Evolutionary conservation across 768 basidiomycete genomes (phyloP), one percentile per base, ranked within the genome.

Genomic region (Boletellus ananas): DNA sequence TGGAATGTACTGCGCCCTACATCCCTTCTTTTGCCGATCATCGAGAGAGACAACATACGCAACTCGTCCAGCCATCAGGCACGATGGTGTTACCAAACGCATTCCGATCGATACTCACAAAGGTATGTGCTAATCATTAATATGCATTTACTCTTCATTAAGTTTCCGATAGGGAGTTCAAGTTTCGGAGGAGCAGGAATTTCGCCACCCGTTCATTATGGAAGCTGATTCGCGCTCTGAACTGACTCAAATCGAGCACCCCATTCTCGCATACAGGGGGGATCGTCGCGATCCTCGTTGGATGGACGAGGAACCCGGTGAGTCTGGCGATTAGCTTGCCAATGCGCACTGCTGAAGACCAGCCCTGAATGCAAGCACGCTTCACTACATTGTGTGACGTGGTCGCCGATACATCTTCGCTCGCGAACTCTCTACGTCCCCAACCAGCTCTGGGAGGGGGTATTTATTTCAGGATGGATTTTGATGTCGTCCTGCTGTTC

Each of bases 401-500:
- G 11, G 29, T 29, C 29, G 29, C 29, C 29, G 29, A 29, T 11
- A 29, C 29, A 29, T 29, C 29, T 11, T 29, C 29, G 29, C 29
- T 29, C 29, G 29, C 29, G 3, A 7, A 29, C 11, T 29, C 29
- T 29, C 29, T 29, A 29, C 29, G 29, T 29, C 29, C 29, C 9
- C 29, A 29, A 29, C 29, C 8, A 29, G 8, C 29, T 29, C 8
- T 9, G 4, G 29, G 11, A 29, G 29, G 29, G 29, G 8, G 29
- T 29, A 9, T 29, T 9, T 29, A 29, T 29, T 29, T 10, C 10
- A 9, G 10, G 10, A 6, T 29, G 29, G 7, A 4, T 29, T 71
- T 63, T 41, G 62, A 71, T 4, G 58, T 78, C 4, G 53, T 76
- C 13, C 45, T 79, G 13, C 59, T 67, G 10, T 72, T 75, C 41